Percentiles rank a stretch among this genome's conserved stretches.
Conservation (phyloP, 495 filamentous ascomycete species). For the Bryoglossum gracile region DNA sequence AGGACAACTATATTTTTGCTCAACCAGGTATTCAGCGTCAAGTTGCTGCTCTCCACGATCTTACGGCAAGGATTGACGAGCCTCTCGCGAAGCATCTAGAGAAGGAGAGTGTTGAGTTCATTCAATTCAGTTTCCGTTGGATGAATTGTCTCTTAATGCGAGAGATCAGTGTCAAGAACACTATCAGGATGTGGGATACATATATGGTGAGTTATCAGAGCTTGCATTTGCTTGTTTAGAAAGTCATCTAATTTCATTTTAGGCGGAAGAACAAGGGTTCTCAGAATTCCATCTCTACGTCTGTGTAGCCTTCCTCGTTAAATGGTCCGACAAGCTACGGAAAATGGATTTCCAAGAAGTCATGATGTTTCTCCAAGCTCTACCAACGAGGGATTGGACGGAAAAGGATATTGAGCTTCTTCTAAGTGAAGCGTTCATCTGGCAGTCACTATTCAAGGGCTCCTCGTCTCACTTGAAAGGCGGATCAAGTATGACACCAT, state of each 20-base stretch:
- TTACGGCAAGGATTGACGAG: slow-evolving; percentile 83
- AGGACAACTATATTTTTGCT: slow-evolving; percentile 97
- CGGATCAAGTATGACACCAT: slow-evolving; percentile 22
- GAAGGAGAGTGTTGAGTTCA: slow-evolving; percentile 88
- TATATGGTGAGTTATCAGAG: slow-evolving; percentile 83
- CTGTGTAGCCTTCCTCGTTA: slow-evolving; percentile 96
- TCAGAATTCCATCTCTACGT: slow-evolving; percentile 97
- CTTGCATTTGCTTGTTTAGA: slow-evolving; percentile 7
- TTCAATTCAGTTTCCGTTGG: slow-evolving; percentile 98
- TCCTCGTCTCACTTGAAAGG: slow-evolving; percentile 73
- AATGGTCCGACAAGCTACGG: slow-evolving; percentile 89
- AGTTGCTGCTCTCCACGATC: slow-evolving; percentile 77
- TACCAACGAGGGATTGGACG: slow-evolving; percentile 92
- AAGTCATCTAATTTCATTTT: slow-evolving; percentile 9
- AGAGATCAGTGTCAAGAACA: slow-evolving; percentile 91
- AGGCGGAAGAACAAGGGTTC: slow-evolving; percentile 98
- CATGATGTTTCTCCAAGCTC: slow-evolving; percentile 97
- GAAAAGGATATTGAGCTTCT: slow-evolving; percentile 97
- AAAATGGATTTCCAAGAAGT: slow-evolving; percentile 98
- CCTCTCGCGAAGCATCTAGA: slow-evolving; percentile 82
- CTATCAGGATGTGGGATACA: slow-evolving; percentile 98
- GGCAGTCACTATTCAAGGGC: slow-evolving; percentile 87
- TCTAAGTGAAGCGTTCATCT: slow-evolving; percentile 92
- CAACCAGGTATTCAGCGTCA: slow-evolving; percentile 95
- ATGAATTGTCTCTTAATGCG: slow-evolving; percentile 99